Percentiles rank a stretch among this genome's conserved stretches.
Evolutionary conservation across 2,329 filamentous ascomycete genomes (phyloP).

Genomic region (Boeremia lycopersici): DNA sequence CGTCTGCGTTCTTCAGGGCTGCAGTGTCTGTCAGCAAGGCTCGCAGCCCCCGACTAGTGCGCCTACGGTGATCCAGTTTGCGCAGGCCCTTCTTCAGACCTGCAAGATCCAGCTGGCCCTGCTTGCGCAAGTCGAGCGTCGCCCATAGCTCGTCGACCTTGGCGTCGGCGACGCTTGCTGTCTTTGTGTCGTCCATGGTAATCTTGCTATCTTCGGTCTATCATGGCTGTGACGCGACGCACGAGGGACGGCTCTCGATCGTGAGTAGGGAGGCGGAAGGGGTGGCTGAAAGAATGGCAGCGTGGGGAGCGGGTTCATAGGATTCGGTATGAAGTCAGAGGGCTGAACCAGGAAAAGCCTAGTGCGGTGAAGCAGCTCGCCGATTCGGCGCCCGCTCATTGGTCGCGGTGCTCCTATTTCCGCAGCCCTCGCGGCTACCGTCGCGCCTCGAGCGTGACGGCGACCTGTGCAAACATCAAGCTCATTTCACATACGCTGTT

Average conservation of each 20-base stretch:
- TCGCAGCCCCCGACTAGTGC: background rate
- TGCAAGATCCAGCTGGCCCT: conserved; percentile 82
- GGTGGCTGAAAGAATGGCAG: conserved; percentile 32
- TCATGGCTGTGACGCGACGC: conserved; percentile 45
- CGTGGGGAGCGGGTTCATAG: conserved; percentile 25
- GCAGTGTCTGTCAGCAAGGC: conserved; percentile 32
- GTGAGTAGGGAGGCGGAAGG: conserved; percentile 17
- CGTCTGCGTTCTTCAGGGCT: conserved; percentile 90
- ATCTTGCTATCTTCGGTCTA: conserved; percentile 45
- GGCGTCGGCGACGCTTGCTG: conserved; percentile 77
- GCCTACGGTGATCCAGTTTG: conserved; percentile 89
- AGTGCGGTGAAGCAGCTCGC: conserved; percentile 17
- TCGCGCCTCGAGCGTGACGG: background rate
- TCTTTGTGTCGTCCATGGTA: conserved; percentile 76
- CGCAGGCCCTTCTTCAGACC: conserved; percentile 83
- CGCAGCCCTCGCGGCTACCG: conserved; percentile 3
- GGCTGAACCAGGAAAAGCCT: conserved; percentile 30
- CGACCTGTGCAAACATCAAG: background rate
- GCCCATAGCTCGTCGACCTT: conserved; percentile 85
- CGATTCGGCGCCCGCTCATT: conserved; percentile 27
- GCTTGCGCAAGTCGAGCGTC: conserved; percentile 75
- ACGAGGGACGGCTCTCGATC: conserved; percentile 27
- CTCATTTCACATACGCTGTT: background rate
- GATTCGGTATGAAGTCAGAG: conserved; percentile 40
- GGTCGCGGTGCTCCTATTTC: conserved; percentile 10